Evolutionary conservation across 2,329 filamentous ascomycete genomes (phyloP).

Genomic region (Sporothrix brasiliensis): DNA sequence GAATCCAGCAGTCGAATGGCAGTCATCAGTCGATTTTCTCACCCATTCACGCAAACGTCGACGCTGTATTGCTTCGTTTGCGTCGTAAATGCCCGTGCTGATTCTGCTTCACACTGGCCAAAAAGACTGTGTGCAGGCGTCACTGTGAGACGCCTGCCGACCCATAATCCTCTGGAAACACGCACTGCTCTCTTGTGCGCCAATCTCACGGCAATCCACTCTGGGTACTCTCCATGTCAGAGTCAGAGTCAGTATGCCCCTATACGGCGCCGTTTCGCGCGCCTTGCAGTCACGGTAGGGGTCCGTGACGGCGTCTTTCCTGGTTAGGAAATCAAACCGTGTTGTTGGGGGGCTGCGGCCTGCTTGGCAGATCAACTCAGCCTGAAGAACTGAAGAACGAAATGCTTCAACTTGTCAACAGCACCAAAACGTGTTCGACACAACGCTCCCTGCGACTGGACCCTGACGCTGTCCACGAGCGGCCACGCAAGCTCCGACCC

Average conservation of each 20-base stretch:
- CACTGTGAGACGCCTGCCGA: neutral
- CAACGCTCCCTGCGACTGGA: no score
- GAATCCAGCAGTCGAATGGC: neutral
- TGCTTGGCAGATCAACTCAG: neutral
- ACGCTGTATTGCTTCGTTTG: neutral
- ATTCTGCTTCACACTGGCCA: no score
- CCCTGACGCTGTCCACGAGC: neutral
- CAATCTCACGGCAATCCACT: conserved; percentile 8
- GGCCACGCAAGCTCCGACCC: neutral
- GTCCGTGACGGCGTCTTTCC: conserved; percentile 3
- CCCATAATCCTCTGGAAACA: conserved; percentile 3
- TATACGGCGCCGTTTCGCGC: no score
- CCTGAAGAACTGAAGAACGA: neutral
- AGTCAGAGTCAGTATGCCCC: no score
- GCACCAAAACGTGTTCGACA: no score
- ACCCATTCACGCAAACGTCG: neutral
- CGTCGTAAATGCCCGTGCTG: no score
- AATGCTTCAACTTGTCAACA: no score
- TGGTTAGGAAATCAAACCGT: neutral
- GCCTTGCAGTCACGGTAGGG: no score
- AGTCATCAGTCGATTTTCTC: neutral
- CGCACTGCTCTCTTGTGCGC: neutral
- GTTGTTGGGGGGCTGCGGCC: neutral
- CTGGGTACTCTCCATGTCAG: no score
- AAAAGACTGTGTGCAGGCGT: neutral